These are phyloP conservation scores for Aureobasidium melanogenum DNA, from an alignment of 2,329 filamentous ascomycete species.

Conservation along the genomic window DNA sequence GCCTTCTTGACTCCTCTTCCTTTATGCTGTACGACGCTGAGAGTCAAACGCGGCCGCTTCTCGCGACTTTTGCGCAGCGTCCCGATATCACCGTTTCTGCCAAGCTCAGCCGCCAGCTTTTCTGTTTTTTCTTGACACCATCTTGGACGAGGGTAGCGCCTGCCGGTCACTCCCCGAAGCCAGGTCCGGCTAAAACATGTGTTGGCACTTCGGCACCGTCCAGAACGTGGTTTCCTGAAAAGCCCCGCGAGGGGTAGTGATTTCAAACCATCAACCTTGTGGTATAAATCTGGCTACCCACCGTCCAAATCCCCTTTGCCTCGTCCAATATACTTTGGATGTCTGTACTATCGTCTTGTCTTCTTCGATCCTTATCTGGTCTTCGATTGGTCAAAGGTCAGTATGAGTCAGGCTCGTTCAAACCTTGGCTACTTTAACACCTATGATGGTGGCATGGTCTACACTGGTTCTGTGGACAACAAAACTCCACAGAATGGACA, in stretches of 20 bases:
- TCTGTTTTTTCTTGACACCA: constrained; percentile 5
- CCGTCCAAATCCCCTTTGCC: background rate
- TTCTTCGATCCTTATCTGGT: background rate
- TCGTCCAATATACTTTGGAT: constrained; percentile 5
- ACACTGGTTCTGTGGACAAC: background rate
- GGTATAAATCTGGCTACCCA: background rate
- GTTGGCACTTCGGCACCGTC: background rate
- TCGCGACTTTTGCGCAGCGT: constrained; percentile 1
- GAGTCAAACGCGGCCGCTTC: background rate
- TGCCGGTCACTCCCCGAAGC: constrained; percentile 7
- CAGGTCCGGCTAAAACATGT: constrained; percentile 8
- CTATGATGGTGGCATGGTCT: background rate
- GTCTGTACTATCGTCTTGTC: background rate
- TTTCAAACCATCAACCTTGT: background rate
- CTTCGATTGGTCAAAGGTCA: background rate
- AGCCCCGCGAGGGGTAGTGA: background rate
- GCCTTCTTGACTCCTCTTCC: background rate
- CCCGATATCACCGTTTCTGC: constrained; percentile 9
- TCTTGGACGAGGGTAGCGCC: constrained; percentile 1
- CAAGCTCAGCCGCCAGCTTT: constrained; percentile 7
- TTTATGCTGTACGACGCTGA: constrained; percentile 8
- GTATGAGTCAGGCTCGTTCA: constrained; percentile 4
- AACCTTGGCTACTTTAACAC: constrained; percentile 3
- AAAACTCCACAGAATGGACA: background rate
- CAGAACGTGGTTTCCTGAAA: background rate